Conservation (phyloP, 2,329 filamentous ascomycete species). For the Beauveria sp. region DNA sequence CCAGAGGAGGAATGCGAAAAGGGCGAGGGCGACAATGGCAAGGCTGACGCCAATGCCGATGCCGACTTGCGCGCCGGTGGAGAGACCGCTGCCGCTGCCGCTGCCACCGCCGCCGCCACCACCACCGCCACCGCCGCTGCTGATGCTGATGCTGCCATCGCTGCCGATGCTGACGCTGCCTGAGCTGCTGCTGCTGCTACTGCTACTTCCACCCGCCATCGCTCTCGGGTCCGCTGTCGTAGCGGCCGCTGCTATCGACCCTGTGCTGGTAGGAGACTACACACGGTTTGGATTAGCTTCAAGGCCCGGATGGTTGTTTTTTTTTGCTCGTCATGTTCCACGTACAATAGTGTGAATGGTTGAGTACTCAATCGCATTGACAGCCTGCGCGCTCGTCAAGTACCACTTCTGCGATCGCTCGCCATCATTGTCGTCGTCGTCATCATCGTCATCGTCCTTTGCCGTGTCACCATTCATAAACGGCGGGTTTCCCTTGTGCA, state of each 20-base stretch:
- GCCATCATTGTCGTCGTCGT: constrained; percentile 16
- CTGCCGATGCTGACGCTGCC: neutral
- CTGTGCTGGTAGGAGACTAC: neutral
- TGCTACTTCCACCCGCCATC: too few species aligned
- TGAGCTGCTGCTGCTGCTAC: neutral
- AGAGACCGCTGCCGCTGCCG: constrained; percentile 16
- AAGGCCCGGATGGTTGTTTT: too few species aligned
- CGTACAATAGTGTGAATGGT: constrained; percentile 24
- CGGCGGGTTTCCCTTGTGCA: constrained; percentile 22
- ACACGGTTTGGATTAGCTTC: too few species aligned
- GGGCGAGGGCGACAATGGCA: constrained; percentile 18
- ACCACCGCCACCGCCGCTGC: too few species aligned
- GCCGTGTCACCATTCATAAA: constrained; percentile 21
- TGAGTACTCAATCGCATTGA: constrained; percentile 26
- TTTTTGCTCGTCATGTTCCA: neutral
- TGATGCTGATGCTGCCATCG: neutral
- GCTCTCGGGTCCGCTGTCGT: neutral
- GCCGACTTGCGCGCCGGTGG: constrained; percentile 22
- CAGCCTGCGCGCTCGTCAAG: constrained; percentile 22
- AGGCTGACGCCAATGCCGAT: constrained; percentile 23
- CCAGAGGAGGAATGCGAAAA: constrained; percentile 21
- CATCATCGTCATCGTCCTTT: constrained; percentile 14
- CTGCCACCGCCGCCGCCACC: constrained; percentile 1
- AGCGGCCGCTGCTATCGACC: constrained; percentile 11
- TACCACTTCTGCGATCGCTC: constrained; percentile 28